Base-by-base conservation (phyloP, 2,329 filamentous ascomycete species). In the Lithohypha guttulata region DNA sequence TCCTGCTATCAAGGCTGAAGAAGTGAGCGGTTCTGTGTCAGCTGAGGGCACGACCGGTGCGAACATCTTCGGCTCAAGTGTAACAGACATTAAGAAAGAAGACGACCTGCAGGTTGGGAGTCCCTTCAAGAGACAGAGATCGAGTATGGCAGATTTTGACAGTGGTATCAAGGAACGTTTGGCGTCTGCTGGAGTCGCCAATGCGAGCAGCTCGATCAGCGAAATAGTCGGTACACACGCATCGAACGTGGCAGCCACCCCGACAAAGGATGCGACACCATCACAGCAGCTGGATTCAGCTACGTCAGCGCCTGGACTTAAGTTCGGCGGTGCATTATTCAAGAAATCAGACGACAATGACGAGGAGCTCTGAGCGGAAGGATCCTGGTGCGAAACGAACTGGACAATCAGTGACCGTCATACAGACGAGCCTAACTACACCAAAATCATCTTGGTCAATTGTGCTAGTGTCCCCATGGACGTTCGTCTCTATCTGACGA, bases 81-180 rank as follows among this genome's bases (percentile, higher is more conserved):
- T 46, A 9, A 40, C 45, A 15, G 48, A 44, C 18, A 28, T 52
- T 2, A 43, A 55, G 18, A 58, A 59, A 30, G 56, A 54, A 22
- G 57, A 56, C 6, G 49, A 47, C 17, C 62, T 62, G 34, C 42
- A 46, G 41, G 46, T 66, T 3, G 64, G 64, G 6, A 68, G 64
- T 45, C 64, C 64, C 0, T 46, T 68, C 47, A 68, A 68, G 48
- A 64, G 65, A 50, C 62, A 66, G 35, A 56, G 64, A 22, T 61
- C 63, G 2, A 65, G 63, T 41, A 59, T 66, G 14, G 64, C 63
- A 8, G 57, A 58, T 19, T 55, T 61, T 10, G 62, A 66, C 33
- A 55, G 59, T 27, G 54, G 58, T 5, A 47, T 66, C 33, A 55
- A 60, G 27, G 57, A 56, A 41, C 55, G 64, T 23, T 57, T 66